Evolutionary conservation across 352 stramenopile species (phyloP).

Genomic region (Phytophthora constricta): DNA sequence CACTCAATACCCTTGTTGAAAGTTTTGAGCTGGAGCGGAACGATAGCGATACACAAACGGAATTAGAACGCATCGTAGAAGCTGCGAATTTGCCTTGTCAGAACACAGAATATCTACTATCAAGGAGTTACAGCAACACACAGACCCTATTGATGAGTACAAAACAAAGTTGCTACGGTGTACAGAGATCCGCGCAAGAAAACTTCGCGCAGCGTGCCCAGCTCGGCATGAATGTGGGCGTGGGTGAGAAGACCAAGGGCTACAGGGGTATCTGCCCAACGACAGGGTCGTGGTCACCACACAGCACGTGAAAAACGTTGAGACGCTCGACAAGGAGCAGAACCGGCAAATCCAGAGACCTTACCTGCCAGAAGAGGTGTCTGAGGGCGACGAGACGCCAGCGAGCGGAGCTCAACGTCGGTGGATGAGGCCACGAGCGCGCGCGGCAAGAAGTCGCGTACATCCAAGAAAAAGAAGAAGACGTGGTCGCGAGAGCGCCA

Average conservation of each 20-base stretch:
- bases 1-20: too few species aligned
- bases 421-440: background rate
- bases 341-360: background rate
- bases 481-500: background rate
- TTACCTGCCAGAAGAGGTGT: background rate
- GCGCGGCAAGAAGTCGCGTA: background rate
- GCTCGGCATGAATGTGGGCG: background rate
- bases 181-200: too few species aligned
- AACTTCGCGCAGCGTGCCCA: background rate
- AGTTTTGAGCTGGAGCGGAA: too few species aligned
- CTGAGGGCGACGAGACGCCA: background rate
- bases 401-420: too few species aligned
- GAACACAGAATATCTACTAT: too few species aligned
- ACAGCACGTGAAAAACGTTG: slow-evolving; percentile 13
- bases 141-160: too few species aligned
- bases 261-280: slow-evolving; percentile 4
- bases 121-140: too few species aligned
- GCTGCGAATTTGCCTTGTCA: too few species aligned
- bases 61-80: too few species aligned
- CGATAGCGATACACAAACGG: too few species aligned
- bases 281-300: background rate
- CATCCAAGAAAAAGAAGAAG: background rate
- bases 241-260: slow-evolving; percentile 7
- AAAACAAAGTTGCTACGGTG: too few species aligned
- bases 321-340: background rate